A percentile compares a stretch with the other conserved stretches of the same genome.
These are phyloP conservation scores for Scalesia atractyloides DNA, from an alignment of 129 eudicot species.

Conservation along the genomic window DNA sequence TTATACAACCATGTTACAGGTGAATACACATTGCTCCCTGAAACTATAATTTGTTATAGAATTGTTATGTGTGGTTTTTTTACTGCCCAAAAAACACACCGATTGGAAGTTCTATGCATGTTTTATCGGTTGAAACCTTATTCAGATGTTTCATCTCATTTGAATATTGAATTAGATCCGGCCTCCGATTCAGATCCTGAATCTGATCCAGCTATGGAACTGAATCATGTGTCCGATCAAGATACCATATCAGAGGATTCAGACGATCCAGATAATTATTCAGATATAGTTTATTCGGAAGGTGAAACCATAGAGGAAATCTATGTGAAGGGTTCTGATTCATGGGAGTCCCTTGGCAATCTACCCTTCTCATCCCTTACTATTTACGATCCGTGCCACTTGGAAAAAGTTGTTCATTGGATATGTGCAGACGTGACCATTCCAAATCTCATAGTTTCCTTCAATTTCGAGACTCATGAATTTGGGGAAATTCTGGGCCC, in stretches of 20 bases:
- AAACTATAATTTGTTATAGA: neutral
- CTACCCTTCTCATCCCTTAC: slow-evolving; percentile 7
- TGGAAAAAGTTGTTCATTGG: slow-evolving; percentile 27
- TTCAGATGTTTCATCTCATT: neutral
- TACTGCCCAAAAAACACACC: slow-evolving; percentile 2
- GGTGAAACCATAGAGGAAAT: slow-evolving; percentile 15
- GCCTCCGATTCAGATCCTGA: too few species aligned
- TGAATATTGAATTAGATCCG: too few species aligned
- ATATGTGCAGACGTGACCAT: slow-evolving; percentile 6
- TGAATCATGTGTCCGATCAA: neutral
- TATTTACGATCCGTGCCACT: slow-evolving; percentile 15
- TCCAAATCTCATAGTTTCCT: slow-evolving; percentile 20
- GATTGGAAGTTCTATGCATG: slow-evolving; percentile 16
- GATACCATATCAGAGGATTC: neutral
- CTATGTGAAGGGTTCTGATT: slow-evolving; percentile 24
- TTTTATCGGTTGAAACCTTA: slow-evolving; percentile 11
- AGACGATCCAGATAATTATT: neutral
- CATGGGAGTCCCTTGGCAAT: slow-evolving; percentile 23
- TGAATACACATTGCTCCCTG: slow-evolving; percentile 29
- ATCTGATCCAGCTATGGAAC: neutral
- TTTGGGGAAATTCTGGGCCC: slow-evolving; percentile 21
- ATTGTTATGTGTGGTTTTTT: slow-evolving; percentile 3
- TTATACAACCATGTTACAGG: slow-evolving; percentile 31
- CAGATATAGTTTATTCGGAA: neutral
- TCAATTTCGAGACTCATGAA: slow-evolving; percentile 18